phyloP scores from a whole-genome alignment of 2,329 filamentous ascomycete species.

The Diaporthe citri region DNA sequence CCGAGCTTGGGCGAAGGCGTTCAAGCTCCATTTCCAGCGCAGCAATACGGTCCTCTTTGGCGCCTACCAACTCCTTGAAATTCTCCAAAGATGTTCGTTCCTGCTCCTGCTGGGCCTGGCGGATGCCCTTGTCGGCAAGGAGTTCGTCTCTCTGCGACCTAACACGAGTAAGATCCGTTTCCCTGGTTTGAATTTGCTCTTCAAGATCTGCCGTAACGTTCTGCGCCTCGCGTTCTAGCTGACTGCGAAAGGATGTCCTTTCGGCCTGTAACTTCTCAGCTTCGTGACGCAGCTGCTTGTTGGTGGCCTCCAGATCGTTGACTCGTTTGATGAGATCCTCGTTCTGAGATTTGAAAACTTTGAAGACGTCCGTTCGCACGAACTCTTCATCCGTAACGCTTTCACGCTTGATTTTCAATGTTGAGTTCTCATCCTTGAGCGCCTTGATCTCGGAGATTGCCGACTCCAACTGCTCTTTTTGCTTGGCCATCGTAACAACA shows the following conservation, averaged over 20 bases:
- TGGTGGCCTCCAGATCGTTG: constrained; percentile 91
- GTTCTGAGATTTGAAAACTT: constrained; percentile 87
- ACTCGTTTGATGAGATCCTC: constrained; percentile 93
- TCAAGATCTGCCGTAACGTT: constrained; percentile 81
- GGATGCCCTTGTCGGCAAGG: constrained; percentile 82
- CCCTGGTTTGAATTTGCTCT: constrained; percentile 81
- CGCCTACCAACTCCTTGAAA: constrained; percentile 82
- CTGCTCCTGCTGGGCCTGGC: constrained; percentile 84
- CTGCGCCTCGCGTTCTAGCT: constrained; percentile 85
- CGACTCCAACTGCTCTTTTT: constrained; percentile 88
- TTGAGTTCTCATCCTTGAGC: constrained; percentile 83
- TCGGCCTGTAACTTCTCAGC: constrained; percentile 88
- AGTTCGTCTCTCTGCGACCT: constrained; percentile 88
- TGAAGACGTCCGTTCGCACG: constrained; percentile 92
- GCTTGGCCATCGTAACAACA: constrained; percentile 80
- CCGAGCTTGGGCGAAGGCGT: constrained; percentile 69
- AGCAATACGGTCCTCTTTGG: constrained; percentile 83
- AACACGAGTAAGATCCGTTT: constrained; percentile 88
- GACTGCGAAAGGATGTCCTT: constrained; percentile 82
- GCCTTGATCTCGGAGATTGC: constrained; percentile 82
- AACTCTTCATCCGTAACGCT: constrained; percentile 92
- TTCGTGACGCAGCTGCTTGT: constrained; percentile 86
- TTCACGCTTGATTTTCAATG: constrained; percentile 75
- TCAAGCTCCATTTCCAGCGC: constrained; percentile 87
- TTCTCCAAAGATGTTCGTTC: constrained; percentile 78